Percentiles rank a stretch among this genome's conserved stretches.
phyloP scores from a whole-genome alignment of 2,329 filamentous ascomycete genomes.

The Emydomyces testavorans region DNA sequence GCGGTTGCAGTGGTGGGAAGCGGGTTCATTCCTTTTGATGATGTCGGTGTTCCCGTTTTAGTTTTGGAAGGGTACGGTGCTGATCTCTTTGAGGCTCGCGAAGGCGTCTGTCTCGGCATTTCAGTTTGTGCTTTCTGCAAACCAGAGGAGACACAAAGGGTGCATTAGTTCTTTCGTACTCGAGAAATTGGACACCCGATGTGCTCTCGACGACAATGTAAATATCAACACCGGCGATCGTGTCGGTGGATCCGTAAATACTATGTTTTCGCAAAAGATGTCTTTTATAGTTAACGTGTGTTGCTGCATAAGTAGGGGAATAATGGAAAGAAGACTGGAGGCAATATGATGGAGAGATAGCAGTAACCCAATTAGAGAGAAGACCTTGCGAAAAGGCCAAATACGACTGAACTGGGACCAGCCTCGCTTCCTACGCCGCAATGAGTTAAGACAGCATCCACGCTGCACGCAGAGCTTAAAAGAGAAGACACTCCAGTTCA shows the following conservation, averaged over 20 bases:
- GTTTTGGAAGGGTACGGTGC: constrained; percentile 13
- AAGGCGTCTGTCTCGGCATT: constrained; percentile 18
- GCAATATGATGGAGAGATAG: too few species aligned
- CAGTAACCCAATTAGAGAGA: background rate
- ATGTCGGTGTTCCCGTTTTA: background rate
- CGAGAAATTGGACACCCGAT: constrained; percentile 4
- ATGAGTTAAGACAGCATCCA: constrained; percentile 1
- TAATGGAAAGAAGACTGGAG: too few species aligned
- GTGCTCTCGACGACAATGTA: constrained; percentile 1
- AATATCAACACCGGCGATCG: background rate
- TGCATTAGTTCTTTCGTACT: constrained; percentile 8
- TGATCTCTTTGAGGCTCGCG: constrained; percentile 13
- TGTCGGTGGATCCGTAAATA: background rate
- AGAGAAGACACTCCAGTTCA: constrained; percentile 1
- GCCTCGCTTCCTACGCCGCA: constrained; percentile 9
- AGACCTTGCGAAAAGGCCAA: background rate
- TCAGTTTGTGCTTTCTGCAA: constrained; percentile 13
- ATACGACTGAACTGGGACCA: background rate
- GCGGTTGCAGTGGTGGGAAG: constrained; percentile 4
- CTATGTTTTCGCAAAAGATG: background rate
- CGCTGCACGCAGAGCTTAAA: constrained; percentile 2
- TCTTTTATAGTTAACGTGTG: too few species aligned
- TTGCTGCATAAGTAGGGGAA: background rate
- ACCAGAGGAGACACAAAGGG: constrained; percentile 9
- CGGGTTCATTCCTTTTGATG: constrained; percentile 14